phyloP scores from a whole-genome alignment of 2,329 filamentous ascomycete genomes.

The Nigrospora oryzae region DNA sequence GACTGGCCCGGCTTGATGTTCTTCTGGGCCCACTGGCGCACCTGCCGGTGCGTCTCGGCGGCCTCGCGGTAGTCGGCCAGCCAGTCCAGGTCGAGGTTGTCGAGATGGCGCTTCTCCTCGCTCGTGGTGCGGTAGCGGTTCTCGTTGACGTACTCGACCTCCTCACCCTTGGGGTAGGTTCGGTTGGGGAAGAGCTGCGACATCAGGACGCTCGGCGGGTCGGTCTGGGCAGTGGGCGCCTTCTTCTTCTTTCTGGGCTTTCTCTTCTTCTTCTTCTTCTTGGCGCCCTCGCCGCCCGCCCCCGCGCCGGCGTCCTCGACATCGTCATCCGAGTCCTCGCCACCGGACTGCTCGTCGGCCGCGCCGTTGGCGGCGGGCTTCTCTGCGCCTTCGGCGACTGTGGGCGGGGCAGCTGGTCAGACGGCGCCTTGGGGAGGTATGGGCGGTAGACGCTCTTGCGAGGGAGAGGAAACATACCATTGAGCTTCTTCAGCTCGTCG shows the following conservation, averaged over 20 bases:
- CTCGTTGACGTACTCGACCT: slow-evolving; percentile 68
- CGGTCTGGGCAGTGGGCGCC: slow-evolving; percentile 59
- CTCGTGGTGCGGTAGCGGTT: slow-evolving; percentile 72
- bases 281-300: slow-evolving; percentile 23
- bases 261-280: slow-evolving; percentile 82
- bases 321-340: slow-evolving; percentile 44
- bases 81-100: slow-evolving; percentile 73
- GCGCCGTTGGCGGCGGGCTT: slow-evolving; percentile 27
- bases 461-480: slow-evolving; percentile 17
- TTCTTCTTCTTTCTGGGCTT: slow-evolving; percentile 65
- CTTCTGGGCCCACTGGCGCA: slow-evolving; percentile 74
- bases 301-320: slow-evolving; percentile 25
- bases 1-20: slow-evolving; percentile 74
- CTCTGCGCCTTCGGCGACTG: slow-evolving; percentile 15
- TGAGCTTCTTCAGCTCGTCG: slow-evolving; percentile 32
- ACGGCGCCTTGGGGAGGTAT: slow-evolving; percentile 26
- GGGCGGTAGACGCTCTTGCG: background rate
- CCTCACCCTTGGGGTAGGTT: slow-evolving; percentile 68
- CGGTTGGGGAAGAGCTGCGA: slow-evolving; percentile 66
- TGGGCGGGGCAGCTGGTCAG: slow-evolving; percentile 17
- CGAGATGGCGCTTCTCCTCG: slow-evolving; percentile 77
- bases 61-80: slow-evolving; percentile 73
- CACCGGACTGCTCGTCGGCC: slow-evolving; percentile 29
- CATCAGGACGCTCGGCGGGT: slow-evolving; percentile 66
- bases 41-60: slow-evolving; percentile 84